A percentile compares a stretch with the other conserved stretches of the same genome.
These are phyloP conservation scores for Globisporangium echinulatum DNA, from an alignment of 352 stramenopile genomes.

Conservation along the genomic window DNA sequence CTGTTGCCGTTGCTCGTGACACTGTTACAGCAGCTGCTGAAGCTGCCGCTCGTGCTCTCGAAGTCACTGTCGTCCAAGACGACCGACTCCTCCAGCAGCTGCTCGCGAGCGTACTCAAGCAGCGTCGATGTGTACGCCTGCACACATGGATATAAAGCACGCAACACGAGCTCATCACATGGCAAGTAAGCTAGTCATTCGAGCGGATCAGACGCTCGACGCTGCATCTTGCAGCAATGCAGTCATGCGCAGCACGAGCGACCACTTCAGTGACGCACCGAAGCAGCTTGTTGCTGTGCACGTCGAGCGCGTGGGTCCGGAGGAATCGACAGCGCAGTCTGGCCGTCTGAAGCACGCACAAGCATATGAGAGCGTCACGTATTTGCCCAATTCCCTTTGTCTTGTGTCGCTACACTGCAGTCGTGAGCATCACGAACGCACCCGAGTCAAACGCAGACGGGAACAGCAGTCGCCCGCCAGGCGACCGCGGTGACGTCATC, in stretches of 20 bases:
- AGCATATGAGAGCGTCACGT: neutral
- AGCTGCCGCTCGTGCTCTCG: constrained; percentile 1
- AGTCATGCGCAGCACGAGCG: neutral
- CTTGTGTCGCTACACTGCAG: too few species aligned
- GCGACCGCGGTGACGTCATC: constrained; percentile 13
- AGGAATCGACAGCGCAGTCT: constrained; percentile 21
- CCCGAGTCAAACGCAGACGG: constrained; percentile 26
- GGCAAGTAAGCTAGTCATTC: too few species aligned
- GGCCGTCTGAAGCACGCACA: constrained; percentile 10
- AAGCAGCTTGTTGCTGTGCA: constrained; percentile 16
- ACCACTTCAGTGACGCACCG: neutral
- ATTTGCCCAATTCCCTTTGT: too few species aligned
- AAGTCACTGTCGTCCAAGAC: constrained; percentile 3
- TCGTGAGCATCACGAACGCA: constrained; percentile 1
- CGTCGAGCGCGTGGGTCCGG: constrained; percentile 19
- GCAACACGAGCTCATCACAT: too few species aligned
- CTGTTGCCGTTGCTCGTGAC: neutral
- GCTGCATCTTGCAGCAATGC: too few species aligned
- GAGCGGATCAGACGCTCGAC: too few species aligned
- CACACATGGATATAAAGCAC: neutral
- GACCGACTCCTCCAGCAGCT: constrained; percentile 21
- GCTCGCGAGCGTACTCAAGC: constrained; percentile 23
- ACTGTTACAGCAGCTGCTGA: constrained; percentile 1
- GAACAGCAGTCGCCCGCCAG: constrained; percentile 12
- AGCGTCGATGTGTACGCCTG: constrained; percentile 27